Conservation (phyloP, 2,329 filamentous ascomycete species). For the Colletotrichum karsti region DNA sequence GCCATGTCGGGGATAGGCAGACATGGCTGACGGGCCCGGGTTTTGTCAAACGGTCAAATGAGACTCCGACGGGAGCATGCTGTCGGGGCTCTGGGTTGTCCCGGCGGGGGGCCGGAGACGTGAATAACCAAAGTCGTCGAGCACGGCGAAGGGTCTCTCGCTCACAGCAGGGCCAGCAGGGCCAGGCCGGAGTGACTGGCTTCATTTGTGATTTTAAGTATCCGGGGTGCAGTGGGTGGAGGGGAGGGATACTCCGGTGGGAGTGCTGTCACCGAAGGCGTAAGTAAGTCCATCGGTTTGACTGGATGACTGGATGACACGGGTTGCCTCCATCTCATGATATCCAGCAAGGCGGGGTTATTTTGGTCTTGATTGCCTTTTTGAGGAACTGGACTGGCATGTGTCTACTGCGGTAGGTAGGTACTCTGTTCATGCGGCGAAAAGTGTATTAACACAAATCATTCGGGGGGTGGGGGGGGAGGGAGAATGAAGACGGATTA, state of each 20-base stretch:
- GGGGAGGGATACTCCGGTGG: background rate
- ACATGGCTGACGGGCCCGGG: background rate
- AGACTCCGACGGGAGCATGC: background rate
- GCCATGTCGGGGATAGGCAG: background rate
- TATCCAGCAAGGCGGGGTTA: background rate
- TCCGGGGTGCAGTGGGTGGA: constrained; percentile 3
- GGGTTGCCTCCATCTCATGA: background rate
- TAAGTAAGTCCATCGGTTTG: background rate
- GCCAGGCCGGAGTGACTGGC: background rate
- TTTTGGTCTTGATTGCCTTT: background rate
- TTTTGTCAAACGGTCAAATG: background rate
- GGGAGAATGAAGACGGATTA: background rate
- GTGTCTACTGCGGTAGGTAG: too few species aligned
- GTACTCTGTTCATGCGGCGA: background rate
- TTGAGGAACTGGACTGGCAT: background rate
- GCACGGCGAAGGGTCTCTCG: background rate
- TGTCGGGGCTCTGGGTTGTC: background rate
- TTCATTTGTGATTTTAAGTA: background rate
- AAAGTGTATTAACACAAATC: constrained; percentile 2
- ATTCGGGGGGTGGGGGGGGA: background rate
- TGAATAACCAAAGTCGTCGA: background rate
- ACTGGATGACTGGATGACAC: background rate
- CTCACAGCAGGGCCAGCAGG: background rate
- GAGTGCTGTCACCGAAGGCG: background rate
- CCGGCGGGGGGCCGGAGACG: background rate